These are phyloP conservation scores for Vanilla planifolia DNA, from an alignment of 106 monocot species.

Conservation along the genomic window DNA sequence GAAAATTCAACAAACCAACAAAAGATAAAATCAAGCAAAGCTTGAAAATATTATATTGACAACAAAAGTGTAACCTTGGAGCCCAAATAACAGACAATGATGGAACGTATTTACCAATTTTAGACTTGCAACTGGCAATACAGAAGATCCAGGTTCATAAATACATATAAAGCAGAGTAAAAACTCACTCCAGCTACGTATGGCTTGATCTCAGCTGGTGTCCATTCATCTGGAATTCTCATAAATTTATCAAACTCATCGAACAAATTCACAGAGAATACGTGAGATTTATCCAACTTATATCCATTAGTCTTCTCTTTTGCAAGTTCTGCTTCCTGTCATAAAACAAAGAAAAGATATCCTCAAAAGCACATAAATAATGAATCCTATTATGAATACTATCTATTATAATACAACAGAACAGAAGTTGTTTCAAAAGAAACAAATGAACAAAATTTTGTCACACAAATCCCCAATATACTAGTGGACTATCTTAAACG, in stretches of 20 bases:
- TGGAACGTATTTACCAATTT: background rate
- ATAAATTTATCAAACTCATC: slow-evolving; percentile 84
- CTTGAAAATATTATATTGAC: background rate
- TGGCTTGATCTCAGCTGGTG: slow-evolving; percentile 78
- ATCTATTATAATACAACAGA: background rate
- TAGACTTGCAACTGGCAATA: background rate
- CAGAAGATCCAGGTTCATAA: background rate
- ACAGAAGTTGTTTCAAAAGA: background rate
- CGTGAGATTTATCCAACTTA: slow-evolving; percentile 84
- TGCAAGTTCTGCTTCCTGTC: slow-evolving; percentile 87
- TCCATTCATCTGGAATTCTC: slow-evolving; percentile 91
- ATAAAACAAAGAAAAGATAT: background rate
- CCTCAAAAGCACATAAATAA: background rate
- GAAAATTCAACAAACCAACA: background rate
- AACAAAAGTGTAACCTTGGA: background rate
- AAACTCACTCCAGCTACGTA: slow-evolving; percentile 67
- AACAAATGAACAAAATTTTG: background rate
- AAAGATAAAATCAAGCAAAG: background rate
- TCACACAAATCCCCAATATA: background rate
- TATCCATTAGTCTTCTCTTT: slow-evolving; percentile 88
- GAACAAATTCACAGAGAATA: slow-evolving; percentile 71
- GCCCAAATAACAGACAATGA: background rate
- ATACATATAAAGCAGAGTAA: background rate
- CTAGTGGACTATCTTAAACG: no score
- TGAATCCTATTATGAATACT: background rate